Conservation (phyloP, 805 yeast genomes). For the Candida ficus region DNA sequence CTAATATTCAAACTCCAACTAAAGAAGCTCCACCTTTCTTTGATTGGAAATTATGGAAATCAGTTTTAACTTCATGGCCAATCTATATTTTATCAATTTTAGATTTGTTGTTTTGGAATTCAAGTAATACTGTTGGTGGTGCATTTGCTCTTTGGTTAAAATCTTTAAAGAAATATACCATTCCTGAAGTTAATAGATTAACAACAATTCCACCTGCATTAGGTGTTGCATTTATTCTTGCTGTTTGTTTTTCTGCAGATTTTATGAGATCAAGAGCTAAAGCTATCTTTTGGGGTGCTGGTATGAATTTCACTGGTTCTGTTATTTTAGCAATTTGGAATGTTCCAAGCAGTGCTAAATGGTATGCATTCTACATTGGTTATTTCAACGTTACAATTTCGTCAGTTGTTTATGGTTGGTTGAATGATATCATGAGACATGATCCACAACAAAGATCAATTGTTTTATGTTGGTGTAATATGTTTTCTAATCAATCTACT, state of each 20-base stretch:
- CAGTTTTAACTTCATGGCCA: slow-evolving; percentile 50
- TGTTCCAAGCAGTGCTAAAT: slow-evolving; percentile 43
- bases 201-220: slow-evolving; percentile 27
- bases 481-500: slow-evolving; percentile 48
- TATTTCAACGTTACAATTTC: slow-evolving; percentile 3
- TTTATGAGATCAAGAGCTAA: slow-evolving; percentile 36
- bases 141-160: slow-evolving; percentile 40
- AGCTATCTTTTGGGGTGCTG: slow-evolving; percentile 37
- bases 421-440: slow-evolving; percentile 50
- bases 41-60: slow-evolving; percentile 46
- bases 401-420: slow-evolving; percentile 41
- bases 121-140: slow-evolving; percentile 41
- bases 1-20: slow-evolving; percentile 28
- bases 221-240: slow-evolving; percentile 7
- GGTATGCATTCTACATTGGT: slow-evolving; percentile 44
- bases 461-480: slow-evolving; percentile 33
- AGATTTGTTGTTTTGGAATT: slow-evolving; percentile 51
- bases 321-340: slow-evolving; percentile 45
- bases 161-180: slow-evolving; percentile 32
- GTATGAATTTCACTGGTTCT: slow-evolving; percentile 41
- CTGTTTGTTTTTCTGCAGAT: slow-evolving; percentile 23
- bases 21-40: slow-evolving; percentile 27
- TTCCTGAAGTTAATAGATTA: slow-evolving; percentile 33
- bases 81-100: slow-evolving; percentile 42
- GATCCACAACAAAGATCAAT: slow-evolving; percentile 50